Evolutionary conservation across 2,329 filamentous ascomycete species (phyloP).

Genomic region (Coleophoma cylindrospora): DNA sequence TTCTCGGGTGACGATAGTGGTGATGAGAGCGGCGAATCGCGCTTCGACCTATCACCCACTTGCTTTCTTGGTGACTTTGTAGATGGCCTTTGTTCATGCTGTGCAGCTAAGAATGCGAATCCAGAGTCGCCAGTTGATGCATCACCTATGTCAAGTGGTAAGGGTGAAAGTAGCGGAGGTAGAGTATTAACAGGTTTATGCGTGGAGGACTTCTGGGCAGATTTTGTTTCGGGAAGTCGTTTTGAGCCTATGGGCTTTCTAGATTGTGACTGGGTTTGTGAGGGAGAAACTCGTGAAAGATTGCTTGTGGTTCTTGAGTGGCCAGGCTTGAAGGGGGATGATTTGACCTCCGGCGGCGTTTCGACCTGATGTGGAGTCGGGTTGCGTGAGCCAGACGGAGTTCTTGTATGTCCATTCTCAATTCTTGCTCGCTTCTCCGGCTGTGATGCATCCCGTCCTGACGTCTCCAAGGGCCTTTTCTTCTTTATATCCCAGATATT

Average conservation of each 20-base stretch:
- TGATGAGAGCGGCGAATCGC: constrained; percentile 5
- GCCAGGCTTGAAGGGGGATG: neutral
- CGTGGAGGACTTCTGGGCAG: too few relatives aligned
- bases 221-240: too few relatives aligned
- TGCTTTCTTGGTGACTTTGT: neutral
- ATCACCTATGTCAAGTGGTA: constrained; percentile 1
- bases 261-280: neutral
- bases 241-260: neutral
- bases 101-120: neutral
- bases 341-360: neutral
- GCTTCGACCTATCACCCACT: constrained; percentile 9
- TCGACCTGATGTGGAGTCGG: neutral
- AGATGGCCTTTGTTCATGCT: neutral
- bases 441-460: neutral
- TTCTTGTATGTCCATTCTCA: neutral
- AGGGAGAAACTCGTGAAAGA: neutral
- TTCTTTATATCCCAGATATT: constrained; percentile 1
- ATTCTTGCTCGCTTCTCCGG: neutral
- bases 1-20: constrained; percentile 11
- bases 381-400: constrained; percentile 1
- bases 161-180: constrained; percentile 2
- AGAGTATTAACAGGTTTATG: neutral
- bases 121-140: constrained; percentile 10
- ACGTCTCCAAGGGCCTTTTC: neutral
- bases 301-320: neutral